These are phyloP conservation scores for Penicillium canariense DNA, from an alignment of 495 filamentous ascomycete genomes.

Conservation along the genomic window DNA sequence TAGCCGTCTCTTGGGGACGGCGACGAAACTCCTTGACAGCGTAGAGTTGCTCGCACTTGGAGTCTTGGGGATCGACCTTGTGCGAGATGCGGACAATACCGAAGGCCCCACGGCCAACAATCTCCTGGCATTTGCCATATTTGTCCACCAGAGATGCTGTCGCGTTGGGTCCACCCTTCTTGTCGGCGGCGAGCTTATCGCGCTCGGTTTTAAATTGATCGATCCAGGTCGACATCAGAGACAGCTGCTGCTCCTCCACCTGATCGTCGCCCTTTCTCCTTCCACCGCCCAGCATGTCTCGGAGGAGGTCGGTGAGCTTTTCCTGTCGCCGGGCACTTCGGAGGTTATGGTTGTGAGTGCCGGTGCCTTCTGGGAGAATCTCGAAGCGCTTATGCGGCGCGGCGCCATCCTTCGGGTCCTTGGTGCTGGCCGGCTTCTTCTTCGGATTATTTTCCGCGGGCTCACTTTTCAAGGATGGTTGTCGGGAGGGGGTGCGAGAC, in stretches of 20 bases:
- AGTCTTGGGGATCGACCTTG: conserved; percentile 81
- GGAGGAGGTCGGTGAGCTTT: conserved; percentile 89
- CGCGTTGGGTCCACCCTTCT: conserved; percentile 72
- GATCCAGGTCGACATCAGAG: conserved; percentile 92
- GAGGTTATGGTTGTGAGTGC: conserved; percentile 78
- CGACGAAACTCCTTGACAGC: conserved; percentile 98
- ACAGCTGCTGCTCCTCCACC: conserved; percentile 77
- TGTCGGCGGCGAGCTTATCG: conserved; percentile 70
- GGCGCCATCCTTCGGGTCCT: conserved; percentile 44
- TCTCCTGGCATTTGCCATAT: conserved; percentile 98
- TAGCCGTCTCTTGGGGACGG: conserved; percentile 85
- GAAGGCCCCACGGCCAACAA: conserved; percentile 96
- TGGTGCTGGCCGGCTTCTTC: conserved; percentile 33
- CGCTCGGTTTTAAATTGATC: conserved; percentile 89
- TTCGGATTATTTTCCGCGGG: conserved; percentile 29
- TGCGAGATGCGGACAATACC: conserved; percentile 98
- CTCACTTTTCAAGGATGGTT: conserved; percentile 43
- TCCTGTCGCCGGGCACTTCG: conserved; percentile 88
- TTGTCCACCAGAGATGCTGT: conserved; percentile 89
- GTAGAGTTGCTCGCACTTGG: conserved; percentile 82
- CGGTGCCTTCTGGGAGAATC: conserved; percentile 52
- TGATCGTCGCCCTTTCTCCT: conserved; percentile 66
- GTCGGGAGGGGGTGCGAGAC: conserved; percentile 40
- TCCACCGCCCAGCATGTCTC: conserved; percentile 73
- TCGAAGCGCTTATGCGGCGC: conserved; percentile 57